These are phyloP conservation scores for Fusarium compactum DNA, from an alignment of 2,329 filamentous ascomycete species.

Conservation along the genomic window DNA sequence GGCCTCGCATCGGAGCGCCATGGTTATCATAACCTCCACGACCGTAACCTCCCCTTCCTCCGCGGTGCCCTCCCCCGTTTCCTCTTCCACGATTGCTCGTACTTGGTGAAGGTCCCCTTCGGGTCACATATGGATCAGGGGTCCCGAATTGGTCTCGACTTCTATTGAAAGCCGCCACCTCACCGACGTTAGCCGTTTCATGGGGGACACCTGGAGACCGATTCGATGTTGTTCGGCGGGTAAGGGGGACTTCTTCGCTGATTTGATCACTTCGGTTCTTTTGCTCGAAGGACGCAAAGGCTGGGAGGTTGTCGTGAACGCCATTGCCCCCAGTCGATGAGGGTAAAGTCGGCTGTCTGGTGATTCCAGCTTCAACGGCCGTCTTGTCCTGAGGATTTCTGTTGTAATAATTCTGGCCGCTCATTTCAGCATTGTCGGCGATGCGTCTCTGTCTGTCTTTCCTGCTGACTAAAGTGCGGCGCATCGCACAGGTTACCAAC, in stretches of 20 bases:
- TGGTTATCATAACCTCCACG: conserved; percentile 65
- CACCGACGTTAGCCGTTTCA: conserved; percentile 54
- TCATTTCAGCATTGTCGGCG: conserved; percentile 96
- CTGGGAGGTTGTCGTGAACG: conserved; percentile 60
- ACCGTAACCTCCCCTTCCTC: conserved; percentile 61
- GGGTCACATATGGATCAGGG: conserved; percentile 61
- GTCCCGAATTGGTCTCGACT: conserved; percentile 75
- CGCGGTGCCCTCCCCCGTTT: conserved; percentile 59
- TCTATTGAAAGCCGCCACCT: conserved; percentile 51
- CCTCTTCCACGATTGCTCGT: conserved; percentile 68
- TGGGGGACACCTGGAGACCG: conserved; percentile 62
- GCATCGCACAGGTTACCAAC: conserved; percentile 93
- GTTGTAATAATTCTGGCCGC: conserved; percentile 90
- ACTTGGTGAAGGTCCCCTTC: conserved; percentile 60
- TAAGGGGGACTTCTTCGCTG: conserved; percentile 79
- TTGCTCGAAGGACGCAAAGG: conserved; percentile 76
- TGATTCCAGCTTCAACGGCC: conserved; percentile 53
- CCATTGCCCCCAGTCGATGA: conserved; percentile 68
- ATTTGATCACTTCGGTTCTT: conserved; percentile 70
- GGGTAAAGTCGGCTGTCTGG: conserved; percentile 69
- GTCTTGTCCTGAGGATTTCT: conserved; percentile 69
- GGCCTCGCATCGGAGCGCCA: conserved; percentile 56
- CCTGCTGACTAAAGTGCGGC: conserved; percentile 87
- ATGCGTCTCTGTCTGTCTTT: conserved; percentile 95
- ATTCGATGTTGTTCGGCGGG: conserved; percentile 71